A percentile compares a stretch with the other conserved stretches of the same genome.
Evolutionary conservation across 2,329 filamentous ascomycete genomes (phyloP).

Genomic region (Didymella pomorum): DNA sequence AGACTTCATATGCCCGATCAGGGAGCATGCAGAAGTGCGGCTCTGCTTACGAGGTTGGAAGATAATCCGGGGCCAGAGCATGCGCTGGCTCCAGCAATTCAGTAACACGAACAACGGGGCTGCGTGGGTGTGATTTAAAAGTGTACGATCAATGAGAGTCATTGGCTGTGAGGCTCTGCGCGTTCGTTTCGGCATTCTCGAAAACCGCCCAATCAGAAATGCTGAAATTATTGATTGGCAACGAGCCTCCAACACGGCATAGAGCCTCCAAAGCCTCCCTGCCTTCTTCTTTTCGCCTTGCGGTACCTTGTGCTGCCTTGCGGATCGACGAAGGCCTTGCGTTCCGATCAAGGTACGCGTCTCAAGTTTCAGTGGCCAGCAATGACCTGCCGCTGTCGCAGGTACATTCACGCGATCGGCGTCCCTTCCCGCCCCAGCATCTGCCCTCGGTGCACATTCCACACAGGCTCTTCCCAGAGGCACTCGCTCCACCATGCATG

Average conservation of each 20-base stretch:
- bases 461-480: neutral
- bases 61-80: neutral
- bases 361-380: conserved; percentile 16
- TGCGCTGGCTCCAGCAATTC: conserved; percentile 14
- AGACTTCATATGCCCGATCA: conserved; percentile 1
- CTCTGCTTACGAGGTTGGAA: conserved; percentile 1
- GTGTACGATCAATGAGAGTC: neutral
- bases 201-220: conserved; percentile 12
- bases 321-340: neutral
- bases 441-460: conserved; percentile 10
- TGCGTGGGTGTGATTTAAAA: conserved; percentile 9
- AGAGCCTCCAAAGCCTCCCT: neutral
- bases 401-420: conserved; percentile 8
- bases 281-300: neutral
- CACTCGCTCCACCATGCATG: conserved; percentile 10
- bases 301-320: neutral
- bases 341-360: conserved; percentile 11
- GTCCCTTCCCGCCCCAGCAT: conserved; percentile 3
- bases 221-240: conserved; percentile 1
- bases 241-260: neutral
- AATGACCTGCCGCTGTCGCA: conserved; percentile 11
- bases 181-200: conserved; percentile 1
- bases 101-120: conserved; percentile 1
- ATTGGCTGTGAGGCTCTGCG: conserved; percentile 8
- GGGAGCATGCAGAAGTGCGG: neutral